Conservation (phyloP, 192 early-diverging fungal species). For the Coemansia sp. region DNA sequence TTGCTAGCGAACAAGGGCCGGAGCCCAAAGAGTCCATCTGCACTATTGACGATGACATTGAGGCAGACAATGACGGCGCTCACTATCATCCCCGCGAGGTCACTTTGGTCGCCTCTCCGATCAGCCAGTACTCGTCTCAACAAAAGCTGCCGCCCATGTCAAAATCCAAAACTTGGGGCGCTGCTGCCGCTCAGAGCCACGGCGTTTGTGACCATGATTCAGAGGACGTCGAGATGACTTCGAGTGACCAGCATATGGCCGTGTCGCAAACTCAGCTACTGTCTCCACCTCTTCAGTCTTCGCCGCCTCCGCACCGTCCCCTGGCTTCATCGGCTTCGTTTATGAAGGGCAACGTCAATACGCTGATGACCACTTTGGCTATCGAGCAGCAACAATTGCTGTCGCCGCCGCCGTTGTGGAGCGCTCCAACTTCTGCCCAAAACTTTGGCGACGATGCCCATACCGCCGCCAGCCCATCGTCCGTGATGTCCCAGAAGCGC, state of each 20-base stretch:
- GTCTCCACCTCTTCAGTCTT: constrained; percentile 16
- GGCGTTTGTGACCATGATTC: neutral
- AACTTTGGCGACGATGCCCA: constrained; percentile 17
- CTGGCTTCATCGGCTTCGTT: constrained; percentile 3
- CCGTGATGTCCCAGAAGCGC: constrained; percentile 12
- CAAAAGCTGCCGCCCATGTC: constrained; percentile 17
- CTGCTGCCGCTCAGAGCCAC: neutral
- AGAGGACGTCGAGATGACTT: constrained; percentile 25
- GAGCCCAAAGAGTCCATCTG: constrained; percentile 31
- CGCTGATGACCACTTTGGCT: constrained; percentile 48
- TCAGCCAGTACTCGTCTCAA: constrained; percentile 9
- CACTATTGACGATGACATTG: constrained; percentile 18
- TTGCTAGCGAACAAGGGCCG: constrained; percentile 28
- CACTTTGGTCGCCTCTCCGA: constrained; percentile 8
- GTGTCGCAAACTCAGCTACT: constrained; percentile 14
- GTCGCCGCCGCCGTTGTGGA: constrained; percentile 22
- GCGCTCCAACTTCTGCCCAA: constrained; percentile 21
- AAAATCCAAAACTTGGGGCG: constrained; percentile 36
- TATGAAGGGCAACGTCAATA: constrained; percentile 46
- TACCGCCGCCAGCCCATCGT: constrained; percentile 8
- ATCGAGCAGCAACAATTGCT: constrained; percentile 16
- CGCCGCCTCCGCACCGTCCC: neutral
- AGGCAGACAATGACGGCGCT: constrained; percentile 10
- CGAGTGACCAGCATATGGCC: constrained; percentile 12
- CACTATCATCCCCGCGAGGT: constrained; percentile 16